Base-by-base conservation (phyloP, 164 flowering plant genomes). In the Magnolia sinica region DNA sequence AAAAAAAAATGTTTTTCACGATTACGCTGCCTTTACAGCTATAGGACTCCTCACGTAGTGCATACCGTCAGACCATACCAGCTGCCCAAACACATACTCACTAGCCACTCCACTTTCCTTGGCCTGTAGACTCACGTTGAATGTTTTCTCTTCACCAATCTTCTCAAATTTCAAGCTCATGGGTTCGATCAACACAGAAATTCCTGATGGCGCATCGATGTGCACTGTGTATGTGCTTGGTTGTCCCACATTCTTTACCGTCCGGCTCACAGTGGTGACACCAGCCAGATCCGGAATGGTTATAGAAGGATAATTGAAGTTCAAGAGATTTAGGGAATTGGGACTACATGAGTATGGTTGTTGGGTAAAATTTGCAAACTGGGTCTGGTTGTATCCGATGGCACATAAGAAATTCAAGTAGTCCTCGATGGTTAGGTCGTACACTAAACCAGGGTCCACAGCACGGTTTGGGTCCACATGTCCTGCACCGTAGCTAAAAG, bases 11-110 rank as follows among this genome's bases (percentile, higher is more conserved):
- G 64, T 1, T 24, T 23, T 24, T 6, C 8, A 18, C 3, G 31
- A 4, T 14, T 22, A 49, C 9, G 63, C 45, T 70, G 23, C 22
- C 24, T 18, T 63, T 58, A 92, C 90, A 7, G 79, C 89, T 73
- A 94, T 80, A 0, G 96, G 91, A 78, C 98, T 94, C 73, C 89
- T 86, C 5, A 92, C 98, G 65, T 70, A 49, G 70, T 92, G 96
- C 50, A 69, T 76, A 0, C 93, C 91, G 81, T 94, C 94, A 2
- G 89, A 80, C 98, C 98, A 94, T 45, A 49, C 73, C 81, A 94
- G 31, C 72, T 64, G 31, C 27, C 98, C 98, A 77, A 88, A 94
- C 2, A 73, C 88, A 79, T 90, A 89, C 10, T 79, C 87, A 45
- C 71, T 58, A 52, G 22, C 7, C 7, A 27, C 8, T 75, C 50